Evolutionary conservation across 2,329 filamentous ascomycete genomes (phyloP), one percentile per base, ranked within the genome.

Genomic region (Fusarium foetens): DNA sequence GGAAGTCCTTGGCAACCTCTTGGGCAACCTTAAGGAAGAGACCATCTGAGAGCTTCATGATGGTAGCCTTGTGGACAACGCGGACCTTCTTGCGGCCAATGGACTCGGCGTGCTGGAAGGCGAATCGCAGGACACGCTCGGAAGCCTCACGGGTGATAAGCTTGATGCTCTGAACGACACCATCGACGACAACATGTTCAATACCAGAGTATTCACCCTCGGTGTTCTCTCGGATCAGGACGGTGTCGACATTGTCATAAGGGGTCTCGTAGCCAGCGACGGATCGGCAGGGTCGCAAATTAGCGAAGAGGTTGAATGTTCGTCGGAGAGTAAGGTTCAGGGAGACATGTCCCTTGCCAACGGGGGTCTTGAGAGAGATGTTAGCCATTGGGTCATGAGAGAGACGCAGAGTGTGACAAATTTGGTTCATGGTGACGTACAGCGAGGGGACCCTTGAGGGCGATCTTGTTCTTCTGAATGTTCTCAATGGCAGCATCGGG

Each of bases 11-110:
- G 83, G 94, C 89, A 76, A 99, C 90, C 70, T 96, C 90, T 77
- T 91, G 87, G 77, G 92, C 96, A 71, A 93, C 94, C 84, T 89
- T 93, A 77, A 99, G 90, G 91, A 99, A 99, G 71, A 99, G 93
- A 86, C 96, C 96, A 84, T 99, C 96, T 82, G 93, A 95, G 94
- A 98, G 97, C 91, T 99, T 99, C 96, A 99, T 99, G 87, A 99
- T 99, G 81, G 96, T 98, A 83, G 96, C 96, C 91, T 99, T 99
- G 93, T 99, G 96, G 73, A 98, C 95, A 68, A 94, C 95, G 81
- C 95, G 94, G 80, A 98, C 95, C 93, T 98, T 98, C 83, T 91
- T 95, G 88, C 94, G 93, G 85, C 95, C 94, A 80, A 98, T 93
- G 78, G 94, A 90, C 84, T 96, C 89, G 77, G 96, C 96, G 83